Evolutionary conservation across 352 stramenopile genomes (phyloP), one percentile per base, ranked within the genome.

Genomic region (Pythium plurisporium): DNA sequence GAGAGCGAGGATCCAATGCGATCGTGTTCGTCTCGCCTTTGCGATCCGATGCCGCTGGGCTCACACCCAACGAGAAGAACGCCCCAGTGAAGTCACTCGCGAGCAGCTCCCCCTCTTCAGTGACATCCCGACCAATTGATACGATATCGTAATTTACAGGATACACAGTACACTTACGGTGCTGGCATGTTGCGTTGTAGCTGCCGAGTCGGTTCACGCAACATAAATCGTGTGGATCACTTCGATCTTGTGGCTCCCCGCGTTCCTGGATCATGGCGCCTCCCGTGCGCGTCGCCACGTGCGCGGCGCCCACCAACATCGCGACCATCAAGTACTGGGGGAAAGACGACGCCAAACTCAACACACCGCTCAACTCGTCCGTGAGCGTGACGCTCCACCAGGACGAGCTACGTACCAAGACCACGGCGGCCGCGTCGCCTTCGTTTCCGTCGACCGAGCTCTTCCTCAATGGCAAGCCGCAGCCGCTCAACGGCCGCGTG

Each of bases 311-410:
- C 8, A 98, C 96, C 19, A 99, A 99, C 73, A 99, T 99, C 61
- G 97, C 97, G 23, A 88, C 96, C 27, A 95, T 99, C 70, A 98
- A 98, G 75, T 99, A 99, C 77, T 99, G 97, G 97, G 97, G 97
- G 34, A 99, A 99, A 72, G 73, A 81, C 27, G 68, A 91, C 64
- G 74, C 79, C 31, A 63, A 71, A 27, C 87, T 96, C 44, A 99
- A 99, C 73, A 98, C 96, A 30, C 97, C 97, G 11, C 91, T 99
- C 45, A 99, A 99, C 72, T 92, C 85, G 31, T 98, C 88, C n/a
- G 75, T 98, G 20, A 98, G 84, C 55, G 82, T 99, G n/a, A 99
- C 97, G 36, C 79, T 99, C 38, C 74, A 98, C 69, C 89, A 98
- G 65, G 78, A 85, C 43, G 87, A 99, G 70, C 74, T 99, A 50